phyloP scores from a whole-genome alignment of 1,139 yeast species.

The Candida sp. region DNA sequence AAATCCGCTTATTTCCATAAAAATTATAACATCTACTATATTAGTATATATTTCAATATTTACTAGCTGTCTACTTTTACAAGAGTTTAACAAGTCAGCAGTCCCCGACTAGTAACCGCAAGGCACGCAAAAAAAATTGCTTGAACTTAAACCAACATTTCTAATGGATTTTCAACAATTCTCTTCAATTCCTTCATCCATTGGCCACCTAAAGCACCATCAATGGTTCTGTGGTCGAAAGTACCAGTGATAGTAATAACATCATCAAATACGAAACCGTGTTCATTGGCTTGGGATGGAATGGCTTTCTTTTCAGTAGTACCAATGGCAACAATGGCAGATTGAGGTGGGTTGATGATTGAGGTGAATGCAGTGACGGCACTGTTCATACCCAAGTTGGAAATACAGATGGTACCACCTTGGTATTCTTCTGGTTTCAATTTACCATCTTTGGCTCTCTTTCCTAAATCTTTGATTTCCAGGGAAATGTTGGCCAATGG shows the following conservation, averaged over 20 bases:
- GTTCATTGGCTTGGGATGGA: constrained; percentile 87
- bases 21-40: neutral
- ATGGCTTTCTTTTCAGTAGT: constrained; percentile 91
- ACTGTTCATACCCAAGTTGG: constrained; percentile 97
- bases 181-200: constrained; percentile 91
- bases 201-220: constrained; percentile 98
- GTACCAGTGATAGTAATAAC: constrained; percentile 92
- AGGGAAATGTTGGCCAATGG: constrained; percentile 80
- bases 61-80: neutral
- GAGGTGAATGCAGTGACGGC: constrained; percentile 94
- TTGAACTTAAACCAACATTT: constrained; percentile 64
- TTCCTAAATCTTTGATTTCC: constrained; percentile 89
- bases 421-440: constrained; percentile 94
- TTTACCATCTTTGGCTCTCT: constrained; percentile 94
- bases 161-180: constrained; percentile 94
- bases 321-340: constrained; percentile 91
- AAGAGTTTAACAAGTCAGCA: neutral
- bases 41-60: neutral
- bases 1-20: too few relatives aligned
- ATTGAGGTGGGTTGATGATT: constrained; percentile 97
- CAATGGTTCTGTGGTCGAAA: constrained; percentile 95
- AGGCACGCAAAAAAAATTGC: neutral
- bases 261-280: constrained; percentile 90
- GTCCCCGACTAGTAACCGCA: neutral
- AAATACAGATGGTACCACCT: constrained; percentile 98